A percentile compares a stretch with the other conserved stretches of the same genome.
These are phyloP conservation scores for Solanum corneliomulleri DNA, from an alignment of 257 asterid species.

Conservation along the genomic window DNA sequence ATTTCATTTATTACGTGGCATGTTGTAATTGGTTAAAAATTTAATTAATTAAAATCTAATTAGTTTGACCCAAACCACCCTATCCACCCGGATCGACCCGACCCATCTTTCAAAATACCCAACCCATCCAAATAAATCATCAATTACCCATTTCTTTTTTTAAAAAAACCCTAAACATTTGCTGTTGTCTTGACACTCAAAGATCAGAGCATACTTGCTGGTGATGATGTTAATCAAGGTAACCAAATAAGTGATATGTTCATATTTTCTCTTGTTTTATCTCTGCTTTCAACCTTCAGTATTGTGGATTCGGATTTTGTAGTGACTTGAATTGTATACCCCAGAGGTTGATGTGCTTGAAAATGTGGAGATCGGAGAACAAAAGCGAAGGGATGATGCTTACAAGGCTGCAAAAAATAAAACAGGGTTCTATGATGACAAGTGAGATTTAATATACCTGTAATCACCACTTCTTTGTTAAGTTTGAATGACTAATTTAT, in stretches of 20 bases:
- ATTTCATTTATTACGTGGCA: too few relatives aligned
- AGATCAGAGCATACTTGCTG: constrained; percentile 90
- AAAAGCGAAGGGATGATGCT: constrained; percentile 80
- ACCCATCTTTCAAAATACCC: too few relatives aligned
- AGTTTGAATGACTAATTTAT: background rate
- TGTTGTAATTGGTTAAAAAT: too few relatives aligned
- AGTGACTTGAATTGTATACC: constrained; percentile 77
- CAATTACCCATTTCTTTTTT: too few relatives aligned
- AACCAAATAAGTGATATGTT: constrained; percentile 1
- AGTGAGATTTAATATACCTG: constrained; percentile 33
- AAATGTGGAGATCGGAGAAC: constrained; percentile 98
- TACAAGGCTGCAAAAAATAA: constrained; percentile 82
- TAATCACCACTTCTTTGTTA: background rate
- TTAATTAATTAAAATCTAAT: too few relatives aligned
- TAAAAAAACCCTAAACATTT: too few relatives aligned
- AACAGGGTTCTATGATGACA: constrained; percentile 68
- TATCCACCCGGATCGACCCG: too few relatives aligned
- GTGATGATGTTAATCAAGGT: constrained; percentile 84
- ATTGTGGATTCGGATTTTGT: constrained; percentile 87
- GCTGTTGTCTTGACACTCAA: constrained; percentile 89
- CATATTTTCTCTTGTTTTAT: constrained; percentile 9
- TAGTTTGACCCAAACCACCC: too few relatives aligned
- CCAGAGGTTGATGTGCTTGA: constrained; percentile 98
- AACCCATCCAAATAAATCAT: too few relatives aligned
- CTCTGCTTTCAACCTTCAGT: constrained; percentile 20